Conservation (phyloP, 768 basidiomycete species). For the Leucogyrophana mollusca region DNA sequence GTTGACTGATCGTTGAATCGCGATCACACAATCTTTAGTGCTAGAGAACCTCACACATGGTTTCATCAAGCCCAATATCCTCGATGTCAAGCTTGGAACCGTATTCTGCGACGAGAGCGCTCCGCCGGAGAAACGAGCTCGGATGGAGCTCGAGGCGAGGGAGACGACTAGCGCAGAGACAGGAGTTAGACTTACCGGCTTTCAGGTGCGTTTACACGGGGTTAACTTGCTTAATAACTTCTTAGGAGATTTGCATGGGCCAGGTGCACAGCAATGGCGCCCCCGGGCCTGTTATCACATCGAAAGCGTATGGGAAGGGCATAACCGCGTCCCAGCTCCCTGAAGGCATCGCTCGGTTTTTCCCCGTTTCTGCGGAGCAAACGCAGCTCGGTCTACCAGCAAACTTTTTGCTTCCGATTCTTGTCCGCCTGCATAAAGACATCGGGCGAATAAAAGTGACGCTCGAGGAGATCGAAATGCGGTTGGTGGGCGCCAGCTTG, state of each 20-base stretch:
- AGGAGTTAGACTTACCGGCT: slow-evolving; percentile 85
- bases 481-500: slow-evolving; percentile 81
- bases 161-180: slow-evolving; percentile 72
- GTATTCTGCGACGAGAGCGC: slow-evolving; percentile 75
- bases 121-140: slow-evolving; percentile 67
- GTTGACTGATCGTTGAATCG: background rate
- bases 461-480: slow-evolving; percentile 57
- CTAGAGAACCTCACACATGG: slow-evolving; percentile 77
- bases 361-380: slow-evolving; percentile 47
- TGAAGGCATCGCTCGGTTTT: slow-evolving; percentile 77
- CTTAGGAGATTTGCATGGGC: background rate
- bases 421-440: slow-evolving; percentile 52
- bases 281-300: slow-evolving; percentile 55
- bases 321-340: slow-evolving; percentile 68
- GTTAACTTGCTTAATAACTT: too few relatives aligned
- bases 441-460: slow-evolving; percentile 49
- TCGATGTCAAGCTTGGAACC: slow-evolving; percentile 94
- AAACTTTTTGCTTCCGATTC: slow-evolving; percentile 52
- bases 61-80: slow-evolving; percentile 79
- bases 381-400: slow-evolving; percentile 51
- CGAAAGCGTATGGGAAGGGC: slow-evolving; percentile 77
- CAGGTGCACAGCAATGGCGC: slow-evolving; percentile 74
- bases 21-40: slow-evolving; percentile 64
- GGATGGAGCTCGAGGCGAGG: slow-evolving; percentile 72
- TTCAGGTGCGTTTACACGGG: slow-evolving; percentile 79